phyloP scores from a whole-genome alignment of 2,329 filamentous ascomycete genomes.

The Cladosporium sp. region DNA sequence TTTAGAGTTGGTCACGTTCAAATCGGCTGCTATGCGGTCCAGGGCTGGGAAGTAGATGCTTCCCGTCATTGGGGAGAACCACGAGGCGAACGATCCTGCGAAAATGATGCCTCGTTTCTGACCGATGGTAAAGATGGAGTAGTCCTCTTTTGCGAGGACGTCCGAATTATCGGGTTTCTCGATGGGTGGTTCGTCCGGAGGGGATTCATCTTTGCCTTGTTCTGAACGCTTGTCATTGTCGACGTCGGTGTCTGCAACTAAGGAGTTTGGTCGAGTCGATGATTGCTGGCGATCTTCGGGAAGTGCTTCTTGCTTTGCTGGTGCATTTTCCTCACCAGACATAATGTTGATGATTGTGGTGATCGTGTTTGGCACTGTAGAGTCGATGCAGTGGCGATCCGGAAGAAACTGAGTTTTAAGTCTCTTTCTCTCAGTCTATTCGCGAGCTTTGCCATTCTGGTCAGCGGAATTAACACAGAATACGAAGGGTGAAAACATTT shows the following conservation, averaged over 20 bases:
- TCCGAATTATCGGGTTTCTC: background rate
- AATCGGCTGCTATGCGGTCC: conserved; percentile 44
- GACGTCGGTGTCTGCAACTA: background rate
- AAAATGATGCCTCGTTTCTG: conserved; percentile 31
- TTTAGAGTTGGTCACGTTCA: conserved; percentile 37
- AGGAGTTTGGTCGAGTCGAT: no score
- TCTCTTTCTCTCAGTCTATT: no score
- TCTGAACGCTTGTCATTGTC: background rate
- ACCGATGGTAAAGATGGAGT: conserved; percentile 27
- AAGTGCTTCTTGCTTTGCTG: no score
- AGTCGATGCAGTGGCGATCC: no score
- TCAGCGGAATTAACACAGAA: no score
- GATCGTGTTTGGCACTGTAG: no score
- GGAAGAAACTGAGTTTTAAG: no score
- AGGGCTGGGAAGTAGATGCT: conserved; percentile 55
- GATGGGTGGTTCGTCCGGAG: background rate
- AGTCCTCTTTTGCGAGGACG: conserved; percentile 19
- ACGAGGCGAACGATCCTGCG: conserved; percentile 24
- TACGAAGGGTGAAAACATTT: no score
- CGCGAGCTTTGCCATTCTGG: no score
- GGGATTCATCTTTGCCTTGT: background rate
- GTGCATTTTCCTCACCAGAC: no score
- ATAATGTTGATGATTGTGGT: no score
- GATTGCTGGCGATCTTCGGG: no score
- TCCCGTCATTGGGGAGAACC: conserved; percentile 50